Conservation (phyloP, 306 rosid species). For the Pueraria montana region DNA sequence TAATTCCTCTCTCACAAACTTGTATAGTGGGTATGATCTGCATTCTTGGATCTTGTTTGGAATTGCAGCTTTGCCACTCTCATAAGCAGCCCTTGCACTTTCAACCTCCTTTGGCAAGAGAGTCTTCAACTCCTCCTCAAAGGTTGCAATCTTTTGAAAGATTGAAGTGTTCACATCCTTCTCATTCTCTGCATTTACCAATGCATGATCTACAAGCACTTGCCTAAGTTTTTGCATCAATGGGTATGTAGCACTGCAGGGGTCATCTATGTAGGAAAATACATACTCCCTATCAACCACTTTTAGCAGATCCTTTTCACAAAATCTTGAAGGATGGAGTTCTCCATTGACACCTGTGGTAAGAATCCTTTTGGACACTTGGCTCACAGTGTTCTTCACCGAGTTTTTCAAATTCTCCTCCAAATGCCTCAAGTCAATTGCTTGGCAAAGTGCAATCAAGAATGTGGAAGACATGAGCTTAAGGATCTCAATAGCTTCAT, state of each 20-base stretch:
- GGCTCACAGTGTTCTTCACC: slow-evolving; percentile 75
- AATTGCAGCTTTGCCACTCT: slow-evolving; percentile 61
- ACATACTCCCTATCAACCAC: slow-evolving; percentile 83
- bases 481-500: slow-evolving; percentile 73
- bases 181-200: slow-evolving; percentile 67
- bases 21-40: slow-evolving; percentile 86
- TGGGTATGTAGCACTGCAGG: slow-evolving; percentile 82
- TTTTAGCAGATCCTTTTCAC: slow-evolving; percentile 78
- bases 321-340: slow-evolving; percentile 84
- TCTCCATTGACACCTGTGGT: slow-evolving; percentile 71
- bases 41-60: slow-evolving; percentile 77
- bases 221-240: slow-evolving; percentile 80
- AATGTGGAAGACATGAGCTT: slow-evolving; percentile 74
- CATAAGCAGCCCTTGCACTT: slow-evolving; percentile 63
- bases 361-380: slow-evolving; percentile 69
- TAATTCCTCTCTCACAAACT: slow-evolving; percentile 78
- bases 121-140: slow-evolving; percentile 74
- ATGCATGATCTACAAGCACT: slow-evolving; percentile 79
- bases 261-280: slow-evolving; percentile 71
- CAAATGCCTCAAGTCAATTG: slow-evolving; percentile 89
- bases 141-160: slow-evolving; percentile 79
- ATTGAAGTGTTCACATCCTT: slow-evolving; percentile 73
- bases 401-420: slow-evolving; percentile 81
- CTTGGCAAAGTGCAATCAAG: slow-evolving; percentile 85
- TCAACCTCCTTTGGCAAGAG: slow-evolving; percentile 85